Conservation (phyloP, 225 moss, liverwort and hornwort species). For the Lunularia cruciata region DNA sequence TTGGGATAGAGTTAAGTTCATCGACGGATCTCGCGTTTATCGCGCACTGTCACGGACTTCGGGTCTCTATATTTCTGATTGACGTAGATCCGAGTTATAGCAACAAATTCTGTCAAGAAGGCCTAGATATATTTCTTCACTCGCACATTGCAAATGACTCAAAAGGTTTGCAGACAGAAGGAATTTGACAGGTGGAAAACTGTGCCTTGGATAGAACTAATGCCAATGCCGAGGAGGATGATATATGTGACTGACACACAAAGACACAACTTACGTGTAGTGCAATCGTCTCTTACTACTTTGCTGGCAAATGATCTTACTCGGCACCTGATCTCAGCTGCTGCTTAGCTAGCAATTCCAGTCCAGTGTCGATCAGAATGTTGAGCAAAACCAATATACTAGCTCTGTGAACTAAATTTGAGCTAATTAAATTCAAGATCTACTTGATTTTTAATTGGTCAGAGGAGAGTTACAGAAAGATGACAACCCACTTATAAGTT, state of each 20-base stretch:
- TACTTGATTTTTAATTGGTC: background rate
- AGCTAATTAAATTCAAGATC: background rate
- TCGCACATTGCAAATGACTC: too few species aligned
- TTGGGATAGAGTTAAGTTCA: too few species aligned
- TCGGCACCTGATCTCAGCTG: slow-evolving; percentile 3
- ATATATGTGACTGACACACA: too few species aligned
- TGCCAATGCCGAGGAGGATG: too few species aligned
- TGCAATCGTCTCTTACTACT: background rate
- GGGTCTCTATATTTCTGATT: too few species aligned
- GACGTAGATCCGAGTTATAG: too few species aligned
- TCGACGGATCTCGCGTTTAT: too few species aligned
- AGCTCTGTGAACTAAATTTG: slow-evolving; percentile 6
- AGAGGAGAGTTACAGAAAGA: background rate
- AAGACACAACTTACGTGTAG: slow-evolving; percentile 2
- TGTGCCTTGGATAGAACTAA: too few species aligned
- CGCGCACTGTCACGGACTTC: too few species aligned
- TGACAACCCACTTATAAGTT: slow-evolving; percentile 1
- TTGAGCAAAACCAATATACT: slow-evolving; percentile 1
- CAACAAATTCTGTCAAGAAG: background rate
- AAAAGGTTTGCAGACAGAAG: too few species aligned
- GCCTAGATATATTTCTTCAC: background rate
- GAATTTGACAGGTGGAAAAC: too few species aligned
- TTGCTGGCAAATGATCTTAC: slow-evolving; percentile 5
- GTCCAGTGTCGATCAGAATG: slow-evolving; percentile 4
- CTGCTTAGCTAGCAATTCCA: too few species aligned